Percentiles rank a stretch among this genome's conserved stretches.
phyloP scores from a whole-genome alignment of 1,284 basidiomycete species.

The Cutaneotrichosporon curvatum region DNA sequence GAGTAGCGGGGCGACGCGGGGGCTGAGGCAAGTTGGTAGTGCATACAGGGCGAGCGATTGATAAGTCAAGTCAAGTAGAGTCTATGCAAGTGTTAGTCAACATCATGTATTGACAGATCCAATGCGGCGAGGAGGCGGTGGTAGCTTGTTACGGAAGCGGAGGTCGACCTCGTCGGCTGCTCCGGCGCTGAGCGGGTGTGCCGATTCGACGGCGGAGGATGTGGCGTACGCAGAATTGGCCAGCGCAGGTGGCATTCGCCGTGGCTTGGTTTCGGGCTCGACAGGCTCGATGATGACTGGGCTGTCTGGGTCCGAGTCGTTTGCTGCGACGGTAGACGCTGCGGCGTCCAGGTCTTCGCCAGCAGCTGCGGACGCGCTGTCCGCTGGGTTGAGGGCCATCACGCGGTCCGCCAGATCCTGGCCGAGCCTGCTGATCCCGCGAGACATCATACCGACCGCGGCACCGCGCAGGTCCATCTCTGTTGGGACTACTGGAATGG shows the following conservation, averaged over 20 bases:
- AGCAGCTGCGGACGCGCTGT: constrained; percentile 8
- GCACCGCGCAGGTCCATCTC: constrained; percentile 9
- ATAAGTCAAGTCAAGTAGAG: no score
- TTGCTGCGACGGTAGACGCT: background rate
- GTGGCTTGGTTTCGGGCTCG: constrained; percentile 15
- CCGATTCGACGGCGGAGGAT: no score
- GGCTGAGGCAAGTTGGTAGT: no score
- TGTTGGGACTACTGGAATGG: constrained; percentile 7
- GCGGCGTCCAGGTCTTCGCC: constrained; percentile 1
- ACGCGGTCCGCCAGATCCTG: constrained; percentile 12
- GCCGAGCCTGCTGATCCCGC: constrained; percentile 10
- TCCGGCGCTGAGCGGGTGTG: no score
- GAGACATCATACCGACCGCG: constrained; percentile 6
- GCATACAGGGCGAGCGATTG: no score
- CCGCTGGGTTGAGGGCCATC: constrained; percentile 6
- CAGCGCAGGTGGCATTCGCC: background rate
- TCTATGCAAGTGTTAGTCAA: no score
- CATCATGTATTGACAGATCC: no score
- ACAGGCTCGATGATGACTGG: constrained; percentile 19
- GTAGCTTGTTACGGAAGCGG: no score
- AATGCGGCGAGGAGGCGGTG: no score
- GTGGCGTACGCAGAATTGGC: no score
- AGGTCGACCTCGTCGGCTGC: no score
- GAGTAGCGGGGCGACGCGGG: no score
- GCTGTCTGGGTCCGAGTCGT: background rate